Conservation (phyloP, 352 stramenopile genomes). For the Hyaloperonospora brassicae region DNA sequence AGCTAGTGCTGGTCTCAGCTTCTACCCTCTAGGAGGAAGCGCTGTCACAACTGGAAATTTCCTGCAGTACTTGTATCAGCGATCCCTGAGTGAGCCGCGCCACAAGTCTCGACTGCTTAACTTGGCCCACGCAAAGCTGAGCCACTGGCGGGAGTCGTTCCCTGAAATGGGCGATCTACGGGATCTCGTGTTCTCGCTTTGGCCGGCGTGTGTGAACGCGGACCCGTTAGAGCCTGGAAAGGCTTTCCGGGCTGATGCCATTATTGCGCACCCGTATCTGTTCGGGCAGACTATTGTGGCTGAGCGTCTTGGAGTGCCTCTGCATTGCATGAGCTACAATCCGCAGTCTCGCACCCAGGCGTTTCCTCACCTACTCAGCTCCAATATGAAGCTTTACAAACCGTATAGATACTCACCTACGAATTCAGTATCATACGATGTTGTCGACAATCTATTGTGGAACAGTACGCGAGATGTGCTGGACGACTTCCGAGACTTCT, state of each 20-base stretch:
- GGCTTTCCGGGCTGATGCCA: slow-evolving; percentile 59
- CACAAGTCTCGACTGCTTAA: slow-evolving; percentile 33
- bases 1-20: slow-evolving; percentile 46
- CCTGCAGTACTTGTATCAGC: slow-evolving; percentile 35
- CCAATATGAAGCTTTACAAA: slow-evolving; percentile 33
- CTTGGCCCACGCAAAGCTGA: slow-evolving; percentile 24
- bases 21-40: slow-evolving; percentile 55
- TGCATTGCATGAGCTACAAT: slow-evolving; percentile 56
- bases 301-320: slow-evolving; percentile 59
- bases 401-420: slow-evolving; percentile 38
- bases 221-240: slow-evolving; percentile 34
- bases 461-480: slow-evolving; percentile 35
- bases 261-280: slow-evolving; percentile 55
- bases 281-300: slow-evolving; percentile 58
- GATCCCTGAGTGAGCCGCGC: slow-evolving; percentile 26
- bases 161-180: slow-evolving; percentile 39
- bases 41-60: slow-evolving; percentile 41
- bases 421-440: slow-evolving; percentile 50
- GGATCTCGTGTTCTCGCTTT: slow-evolving; percentile 52
- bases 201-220: slow-evolving; percentile 42
- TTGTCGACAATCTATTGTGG: slow-evolving; percentile 48
- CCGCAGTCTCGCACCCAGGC: slow-evolving; percentile 47
- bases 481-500: slow-evolving; percentile 45
- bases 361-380: slow-evolving; percentile 48
- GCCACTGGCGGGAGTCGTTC: slow-evolving; percentile 31